Base-by-base conservation (phyloP, 495 filamentous ascomycete species). In the Poronia punctata region DNA sequence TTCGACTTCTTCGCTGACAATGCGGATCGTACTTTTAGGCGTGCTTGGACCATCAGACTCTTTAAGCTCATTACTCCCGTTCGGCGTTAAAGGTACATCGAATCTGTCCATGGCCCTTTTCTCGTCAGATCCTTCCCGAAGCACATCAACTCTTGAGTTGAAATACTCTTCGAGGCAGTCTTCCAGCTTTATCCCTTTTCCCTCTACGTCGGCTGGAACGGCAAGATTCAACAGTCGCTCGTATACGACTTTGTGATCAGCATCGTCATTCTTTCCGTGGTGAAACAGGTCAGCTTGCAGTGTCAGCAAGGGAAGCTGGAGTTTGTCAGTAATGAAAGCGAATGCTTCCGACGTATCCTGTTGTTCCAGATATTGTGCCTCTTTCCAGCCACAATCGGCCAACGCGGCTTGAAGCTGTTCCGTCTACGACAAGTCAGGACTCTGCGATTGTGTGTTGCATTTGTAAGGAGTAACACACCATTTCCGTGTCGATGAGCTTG, bases 271-370 rank as follows among this genome's bases (percentile, higher is more conserved):
- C 55, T 92, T 87, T 3, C 89, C 92, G 5, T 83, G 82, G 46
- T 98, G 92, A 48, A 85, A 96, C 18, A 98, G 81, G 52, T 96
- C 88, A 71, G 96, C 89, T 48, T 94, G 94, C 12, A 98, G 64
- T 0, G 90, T 87, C 15, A 98, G 76, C 6, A 95, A 76, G 4
- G 92, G 92, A 19, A 98, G 61, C 43, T 93, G 79, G 22, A 98
- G 69, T 25, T 78, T 86, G 38, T 85, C 89, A 2, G 90, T 94
- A 35, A 98, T 86, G 61, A 95, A 95, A 0, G 80, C 83, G 57
- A 96, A 98, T 2, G 89, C 90, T 59, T 98, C 92, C 0, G 92
- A 96, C 2, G 83, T 81, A 61, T 98, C 92, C 53, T 98, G 92
- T 59, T 98, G 92, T 40, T 75, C 71, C 19, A 86, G 53, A 28